Conservation (phyloP, 805 yeast species). For the Kuraishia molischiana region DNA sequence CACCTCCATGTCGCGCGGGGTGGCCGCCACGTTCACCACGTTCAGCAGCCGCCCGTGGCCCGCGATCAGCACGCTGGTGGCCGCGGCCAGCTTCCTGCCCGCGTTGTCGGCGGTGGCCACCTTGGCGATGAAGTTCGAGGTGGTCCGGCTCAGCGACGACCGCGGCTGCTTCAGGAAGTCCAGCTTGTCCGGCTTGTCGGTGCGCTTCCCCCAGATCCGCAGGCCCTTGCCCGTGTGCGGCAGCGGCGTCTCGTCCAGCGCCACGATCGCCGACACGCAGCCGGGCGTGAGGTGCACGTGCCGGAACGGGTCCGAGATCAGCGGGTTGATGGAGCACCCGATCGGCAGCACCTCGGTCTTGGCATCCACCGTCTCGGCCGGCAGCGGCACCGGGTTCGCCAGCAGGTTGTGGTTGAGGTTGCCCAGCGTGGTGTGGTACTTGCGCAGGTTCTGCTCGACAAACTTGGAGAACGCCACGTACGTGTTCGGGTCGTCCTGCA, state of each 20-base stretch:
- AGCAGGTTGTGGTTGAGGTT: slow-evolving; percentile 25
- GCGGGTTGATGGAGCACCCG: slow-evolving; percentile 45
- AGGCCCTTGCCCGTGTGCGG: slow-evolving; percentile 5
- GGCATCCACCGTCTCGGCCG: slow-evolving; percentile 20
- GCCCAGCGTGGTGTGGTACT: slow-evolving; percentile 23
- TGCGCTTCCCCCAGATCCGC: slow-evolving; percentile 3
- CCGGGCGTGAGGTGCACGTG: slow-evolving; percentile 48
- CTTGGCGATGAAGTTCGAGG: slow-evolving; percentile 24
- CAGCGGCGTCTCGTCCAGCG: slow-evolving; percentile 6
- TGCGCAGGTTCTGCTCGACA: slow-evolving; percentile 30
- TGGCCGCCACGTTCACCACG: slow-evolving; percentile 27
- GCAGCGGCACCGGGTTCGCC: slow-evolving; percentile 27
- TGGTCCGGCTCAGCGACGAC: slow-evolving; percentile 18
- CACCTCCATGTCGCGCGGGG: slow-evolving; percentile 28
- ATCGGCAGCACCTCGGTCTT: slow-evolving; percentile 26
- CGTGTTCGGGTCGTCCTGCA: slow-evolving; percentile 34
- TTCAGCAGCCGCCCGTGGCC: slow-evolving; percentile 43
- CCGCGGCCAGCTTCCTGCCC: slow-evolving; percentile 16
- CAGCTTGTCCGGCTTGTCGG: slow-evolving; percentile 2
- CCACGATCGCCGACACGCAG: slow-evolving; percentile 24
- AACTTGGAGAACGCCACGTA: slow-evolving; percentile 44
- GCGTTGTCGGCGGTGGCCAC: slow-evolving; percentile 20
- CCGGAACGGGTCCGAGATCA: slow-evolving; percentile 41
- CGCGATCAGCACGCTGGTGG: slow-evolving; percentile 26
- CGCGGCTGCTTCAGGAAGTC: slow-evolving; percentile 19